Evolutionary conservation across 2,329 filamentous ascomycete species (phyloP), one percentile per base, ranked within the genome.

Genomic region (Neobulgaria alba): DNA sequence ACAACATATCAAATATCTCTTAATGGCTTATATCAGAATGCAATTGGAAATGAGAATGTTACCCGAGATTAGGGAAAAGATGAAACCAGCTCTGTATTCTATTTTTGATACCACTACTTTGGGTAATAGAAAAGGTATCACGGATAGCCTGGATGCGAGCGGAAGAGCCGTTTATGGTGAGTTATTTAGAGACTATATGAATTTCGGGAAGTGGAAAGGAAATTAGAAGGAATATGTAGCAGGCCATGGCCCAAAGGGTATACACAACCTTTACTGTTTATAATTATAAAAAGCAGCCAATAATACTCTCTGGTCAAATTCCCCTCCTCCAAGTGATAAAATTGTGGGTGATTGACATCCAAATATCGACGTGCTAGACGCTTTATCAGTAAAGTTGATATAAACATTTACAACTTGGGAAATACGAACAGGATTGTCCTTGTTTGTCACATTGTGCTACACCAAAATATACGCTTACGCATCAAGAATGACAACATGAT

Each of bases 171-270:
- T 82, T 19, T 67, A 79, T 57, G 66, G 66, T 49, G 69, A 72
- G 44, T 63, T 80, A 65, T 79, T 71, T 47, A 73, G 68, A 53
- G 65, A 71, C 57, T 82, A 77, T 56, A 66, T 67, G 56, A 75
- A 69, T 60, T 79, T 79, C 63, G 76, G 76, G 31, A 79, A 77
- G 64, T 80, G 77, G 75, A 75, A 53, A 36, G 55, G 55, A 12
- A 26, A 26, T 12, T 26, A 26, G 23, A 26, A 12, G 12, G 7
- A 12, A 26, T 12, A 26, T 7, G 23, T 26, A 26, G 12, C 7
- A 26, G 12, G 12, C 23, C 23, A 7, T 26, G 23, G 23, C 23
- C 12, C 23, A 26, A 26, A n/a, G n/a, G n/a, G n/a, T n/a, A n/a
- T n/a, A n/a, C n/a, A n/a, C n/a, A n/a, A n/a, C n/a, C n/a, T n/a